Evolutionary conservation across 257 asterid species (phyloP), one percentile per base, ranked within the genome.

Genomic region (Fraxinus anomala): DNA sequence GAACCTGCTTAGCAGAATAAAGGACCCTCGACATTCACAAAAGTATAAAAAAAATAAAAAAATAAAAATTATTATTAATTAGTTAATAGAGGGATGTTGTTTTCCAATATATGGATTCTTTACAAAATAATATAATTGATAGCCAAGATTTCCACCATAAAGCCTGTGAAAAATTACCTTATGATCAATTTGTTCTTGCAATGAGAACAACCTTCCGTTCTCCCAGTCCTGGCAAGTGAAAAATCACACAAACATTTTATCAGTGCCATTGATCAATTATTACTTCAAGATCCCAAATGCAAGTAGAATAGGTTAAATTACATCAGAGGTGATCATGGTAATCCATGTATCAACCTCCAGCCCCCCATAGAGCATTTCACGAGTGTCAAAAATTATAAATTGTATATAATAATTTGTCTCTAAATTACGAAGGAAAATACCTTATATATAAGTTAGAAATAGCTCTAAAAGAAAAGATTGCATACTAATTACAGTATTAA

Each of bases 181-280:
- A 79, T 89, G 97, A 82, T 89, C 84, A 75, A 90, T 86, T 84
- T 95, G 98, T 83, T 93, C 99, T 85, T 95, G 92, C 82, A 95
- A 82, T 49, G 99, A 95, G 83, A 93, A 95, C 88, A 95, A 63
- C 89, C 85, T 88, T 82, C 90, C 95, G 2, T 71, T 77, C 88
- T 87, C 98, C 97, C 94, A 89, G 81, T 91, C 81, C 99, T 95
- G 79, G 82, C 82, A 75, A 79, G 73, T 80, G 68, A 81, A 73
- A 77, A 76, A 76, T 26, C 77, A 54, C 16, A 69, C 19, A 78
- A 26, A 70, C 36, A 70, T 67, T 39, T 63, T 71, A 79, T 77
- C 76, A 77, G 61, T 72, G 75, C 73, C 68, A 77, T 30, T 80
- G 7, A 66, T 68, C 77, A 75, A 19, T 26, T 23, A 44, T 28